A percentile compares a stretch with the other conserved stretches of the same genome.
phyloP scores from a whole-genome alignment of 2,329 filamentous ascomycete species.

The Myriosclerotinia duriaeana region DNA sequence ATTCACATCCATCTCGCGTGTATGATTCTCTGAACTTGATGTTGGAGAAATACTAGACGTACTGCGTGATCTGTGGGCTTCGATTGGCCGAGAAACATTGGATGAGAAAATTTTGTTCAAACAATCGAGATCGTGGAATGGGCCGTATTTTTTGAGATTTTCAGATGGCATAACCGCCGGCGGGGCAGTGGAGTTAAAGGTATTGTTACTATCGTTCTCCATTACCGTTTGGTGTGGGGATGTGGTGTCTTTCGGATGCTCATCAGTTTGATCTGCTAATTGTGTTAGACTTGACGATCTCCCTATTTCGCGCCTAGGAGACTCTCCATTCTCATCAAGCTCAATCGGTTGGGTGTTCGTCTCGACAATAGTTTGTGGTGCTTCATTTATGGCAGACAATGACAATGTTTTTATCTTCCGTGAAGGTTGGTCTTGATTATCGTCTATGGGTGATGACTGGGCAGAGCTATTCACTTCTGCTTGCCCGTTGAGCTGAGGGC shows the following conservation, averaged over 20 bases:
- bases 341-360: not conserved
- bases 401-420: not conserved
- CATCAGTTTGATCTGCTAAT: not conserved
- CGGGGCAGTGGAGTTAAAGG: too few relatives aligned
- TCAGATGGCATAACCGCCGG: not conserved
- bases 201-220: not conserved
- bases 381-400: not conserved
- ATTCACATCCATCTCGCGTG: not conserved
- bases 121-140: not conserved
- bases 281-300: not conserved
- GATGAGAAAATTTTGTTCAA: slow-evolving; percentile 12
- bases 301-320: too few relatives aligned
- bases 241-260: not conserved
- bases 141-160: not conserved
- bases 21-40: not conserved
- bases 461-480: not conserved
- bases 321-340: not conserved
- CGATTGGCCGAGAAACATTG: not conserved
- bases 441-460: not conserved
- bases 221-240: not conserved
- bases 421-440: not conserved
- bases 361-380: not conserved
- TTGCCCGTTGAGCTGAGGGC: not conserved
- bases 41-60: slow-evolving; percentile 3
- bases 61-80: not conserved